These are phyloP conservation scores for Candida pseudoglaebosa DNA, from an alignment of 805 yeast genomes.

Conservation along the genomic window DNA sequence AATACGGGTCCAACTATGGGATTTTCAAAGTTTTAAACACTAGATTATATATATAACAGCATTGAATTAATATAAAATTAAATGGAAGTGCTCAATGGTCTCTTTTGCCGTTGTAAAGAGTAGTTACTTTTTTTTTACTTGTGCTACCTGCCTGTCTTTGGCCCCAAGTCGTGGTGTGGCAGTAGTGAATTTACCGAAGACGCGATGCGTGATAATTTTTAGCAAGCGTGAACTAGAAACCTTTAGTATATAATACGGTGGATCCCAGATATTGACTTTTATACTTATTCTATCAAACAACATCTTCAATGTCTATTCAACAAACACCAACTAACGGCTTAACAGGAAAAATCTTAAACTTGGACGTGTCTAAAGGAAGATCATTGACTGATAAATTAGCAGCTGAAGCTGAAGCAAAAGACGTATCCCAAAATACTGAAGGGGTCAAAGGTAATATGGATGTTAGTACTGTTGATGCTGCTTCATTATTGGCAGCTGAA, in stretches of 20 bases:
- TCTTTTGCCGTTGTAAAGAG: too few relatives aligned
- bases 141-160: too few relatives aligned
- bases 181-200: neutral
- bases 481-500: constrained; percentile 1
- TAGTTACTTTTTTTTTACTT: too few relatives aligned
- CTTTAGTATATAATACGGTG: too few relatives aligned
- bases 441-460: constrained; percentile 8
- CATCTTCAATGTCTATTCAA: constrained; percentile 43
- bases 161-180: too few relatives aligned
- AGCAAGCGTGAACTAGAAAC: constrained; percentile 1
- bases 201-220: neutral
- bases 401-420: constrained; percentile 36
- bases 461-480: constrained; percentile 8
- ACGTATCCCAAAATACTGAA: constrained; percentile 17
- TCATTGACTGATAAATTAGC: constrained; percentile 43
- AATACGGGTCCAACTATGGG: too few relatives aligned
- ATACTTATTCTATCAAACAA: neutral
- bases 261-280: neutral
- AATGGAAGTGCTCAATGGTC: too few relatives aligned
- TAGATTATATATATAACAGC: too few relatives aligned
- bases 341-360: constrained; percentile 40
- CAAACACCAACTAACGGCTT: constrained; percentile 57
- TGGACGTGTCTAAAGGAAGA: constrained; percentile 35
- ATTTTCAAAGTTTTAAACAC: too few relatives aligned
- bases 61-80: too few relatives aligned